Conservation (phyloP, 805 yeast species). For the Barnettozyma pratensis region DNA sequence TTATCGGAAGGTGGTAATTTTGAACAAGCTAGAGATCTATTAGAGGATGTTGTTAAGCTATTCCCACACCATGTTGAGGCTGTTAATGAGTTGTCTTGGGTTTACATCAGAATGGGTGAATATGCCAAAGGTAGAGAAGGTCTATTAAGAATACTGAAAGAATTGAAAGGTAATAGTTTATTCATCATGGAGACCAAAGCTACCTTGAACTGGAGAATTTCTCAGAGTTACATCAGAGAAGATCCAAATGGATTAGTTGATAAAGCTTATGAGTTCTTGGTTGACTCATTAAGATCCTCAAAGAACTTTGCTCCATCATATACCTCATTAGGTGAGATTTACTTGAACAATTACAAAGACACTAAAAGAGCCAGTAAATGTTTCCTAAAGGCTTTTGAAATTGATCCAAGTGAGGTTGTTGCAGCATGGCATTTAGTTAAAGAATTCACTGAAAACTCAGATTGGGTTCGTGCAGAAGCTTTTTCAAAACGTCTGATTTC, state of each 20-base stretch:
- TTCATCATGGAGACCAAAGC: slow-evolving; percentile 55
- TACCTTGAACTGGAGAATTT: slow-evolving; percentile 63
- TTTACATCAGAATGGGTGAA: slow-evolving; percentile 52
- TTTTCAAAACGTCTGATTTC: slow-evolving; percentile 62
- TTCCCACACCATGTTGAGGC: slow-evolving; percentile 56
- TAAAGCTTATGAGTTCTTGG: slow-evolving; percentile 54
- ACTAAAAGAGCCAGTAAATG: slow-evolving; percentile 72
- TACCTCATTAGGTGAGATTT: slow-evolving; percentile 76
- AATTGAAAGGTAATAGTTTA: slow-evolving; percentile 46
- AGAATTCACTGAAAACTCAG: slow-evolving; percentile 58
- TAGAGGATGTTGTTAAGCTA: slow-evolving; percentile 44
- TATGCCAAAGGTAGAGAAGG: slow-evolving; percentile 46
- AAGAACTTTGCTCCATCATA: slow-evolving; percentile 73
- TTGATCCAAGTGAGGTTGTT: slow-evolving; percentile 66
- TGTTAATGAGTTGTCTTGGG: slow-evolving; percentile 72
- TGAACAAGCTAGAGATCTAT: slow-evolving; percentile 46
- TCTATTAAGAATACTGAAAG: slow-evolving; percentile 31
- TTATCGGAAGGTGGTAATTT: slow-evolving; percentile 59
- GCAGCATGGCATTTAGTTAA: slow-evolving; percentile 73
- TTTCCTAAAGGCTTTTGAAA: slow-evolving; percentile 83
- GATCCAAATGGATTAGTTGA: slow-evolving; percentile 22
- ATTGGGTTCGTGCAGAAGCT: slow-evolving; percentile 83
- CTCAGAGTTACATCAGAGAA: slow-evolving; percentile 48
- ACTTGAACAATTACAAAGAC: slow-evolving; percentile 54
- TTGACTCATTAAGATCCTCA: slow-evolving; percentile 57